Evolutionary conservation across 441 rosid species (phyloP), one percentile per base, ranked within the genome.

Genomic region (Euphorbia celastroides): DNA sequence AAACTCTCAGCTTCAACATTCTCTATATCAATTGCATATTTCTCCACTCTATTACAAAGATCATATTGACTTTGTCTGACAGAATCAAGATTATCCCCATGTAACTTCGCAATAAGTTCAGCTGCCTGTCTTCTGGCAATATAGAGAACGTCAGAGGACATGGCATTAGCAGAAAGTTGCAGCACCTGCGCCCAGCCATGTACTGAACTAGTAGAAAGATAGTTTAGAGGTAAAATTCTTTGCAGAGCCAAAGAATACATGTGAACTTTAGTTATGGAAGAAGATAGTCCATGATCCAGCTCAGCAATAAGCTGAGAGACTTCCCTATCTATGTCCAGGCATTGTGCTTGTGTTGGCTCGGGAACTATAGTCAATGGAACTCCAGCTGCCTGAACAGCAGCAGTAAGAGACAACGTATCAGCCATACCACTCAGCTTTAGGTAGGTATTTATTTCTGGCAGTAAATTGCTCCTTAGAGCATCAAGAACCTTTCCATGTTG

Each of bases 361-460:
- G 99, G 98, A 80, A 94, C 98, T 46, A 94, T 80, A 72, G 98
- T 85, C 78, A 92, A 82, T 66, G 96, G 99, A 74, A 94, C 88
- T 60, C 97, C 96, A 52, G 97, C 92, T 67, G 77, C 88, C 60
- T 84, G 74, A 76, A 92, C 98, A 71, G 99, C 99, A 32, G 97
- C 87, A 68, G 83, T 85, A 79, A 94, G 93, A 72, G 96, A 89
- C 69, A 92, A 60, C 64, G 88, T 77, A 76, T 83, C 89, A 55
- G 74, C 67, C 70, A 75, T 77, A 67, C 75, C 81, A 66, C 80
- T 79, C 78, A 89, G 72, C 68, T 79, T 79, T 57, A 78, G 64
- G 80, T 78, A 77, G 65, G 76, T 68, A 78, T 79, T 81, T 59
- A 86, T 77, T 78, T 94, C 97, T 55, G 93, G 86, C 70, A 88